Evolutionary conservation across 2,329 filamentous ascomycete species (phyloP), one percentile per base, ranked within the genome.

Genomic region (Trichoderma arundinaceum): DNA sequence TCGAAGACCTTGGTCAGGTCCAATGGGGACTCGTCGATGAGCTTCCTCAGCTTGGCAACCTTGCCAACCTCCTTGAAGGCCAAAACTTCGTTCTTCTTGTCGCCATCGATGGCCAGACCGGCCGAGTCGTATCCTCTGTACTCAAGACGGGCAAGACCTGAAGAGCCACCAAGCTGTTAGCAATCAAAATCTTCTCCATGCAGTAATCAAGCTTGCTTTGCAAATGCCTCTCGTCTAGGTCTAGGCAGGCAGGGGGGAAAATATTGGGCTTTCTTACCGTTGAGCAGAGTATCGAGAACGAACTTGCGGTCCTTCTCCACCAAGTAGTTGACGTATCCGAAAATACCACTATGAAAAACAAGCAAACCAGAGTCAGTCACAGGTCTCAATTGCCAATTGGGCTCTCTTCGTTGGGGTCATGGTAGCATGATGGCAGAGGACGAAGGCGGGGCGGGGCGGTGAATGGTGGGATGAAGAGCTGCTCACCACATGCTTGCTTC

Each of bases 11-110:
- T 96, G 79, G 87, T 91, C 73, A 93, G 84, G 81, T 99, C 92
- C 81, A 93, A 86, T 75, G 92, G 87, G 77, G 88, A 85, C 78
- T 92, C 88, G 65, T 90, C 92, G 74, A 98, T 94, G 79, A 98
- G 90, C 82, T 94, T 84, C 87, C 92, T 96, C 78, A 99, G 86
- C 83, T 96, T 97, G 79, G 90, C 92, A 69, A 99, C 95, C 88
- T 99, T 99, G 85, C 95, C 95, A 69, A 99, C 95, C 84, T 98
- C 95, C 86, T 99, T 99, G 88, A 93, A 98, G 69, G 95, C 94
- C 71, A 92, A 88, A 72, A 98, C 93, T 83, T 98, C 92, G 75
- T 97, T 96, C 86, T 95, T 97, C 89, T 97, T 98, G 86, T 99
- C 92, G 69, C 95, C 95, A 78, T 99, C 95, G 74, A 99, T 83